Percentiles rank a stretch among this genome's conserved stretches.
These are phyloP conservation scores for Sporothrix protearum DNA, from an alignment of 2,329 filamentous ascomycete genomes.

Conservation along the genomic window DNA sequence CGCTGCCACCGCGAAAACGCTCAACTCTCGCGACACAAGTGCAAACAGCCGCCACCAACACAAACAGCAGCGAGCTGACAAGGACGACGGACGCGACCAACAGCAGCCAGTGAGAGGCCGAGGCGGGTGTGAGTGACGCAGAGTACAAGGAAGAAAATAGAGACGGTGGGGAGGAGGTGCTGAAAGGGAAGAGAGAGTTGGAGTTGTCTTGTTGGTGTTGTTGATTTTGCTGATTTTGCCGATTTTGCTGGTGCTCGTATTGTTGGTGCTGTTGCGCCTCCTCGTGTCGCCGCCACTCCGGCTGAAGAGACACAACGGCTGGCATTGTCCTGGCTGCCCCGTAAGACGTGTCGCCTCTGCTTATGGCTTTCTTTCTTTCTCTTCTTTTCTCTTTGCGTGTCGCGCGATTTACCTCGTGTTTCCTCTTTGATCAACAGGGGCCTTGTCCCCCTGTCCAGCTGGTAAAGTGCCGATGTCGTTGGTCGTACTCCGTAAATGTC, in stretches of 20 bases:
- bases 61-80: slow-evolving; percentile 13
- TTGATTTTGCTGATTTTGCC: not conserved
- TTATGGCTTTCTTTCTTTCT: not conserved
- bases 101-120: slow-evolving; percentile 16
- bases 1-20: not conserved
- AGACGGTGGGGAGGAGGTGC: not conserved
- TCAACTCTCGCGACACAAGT: not conserved
- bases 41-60: not conserved
- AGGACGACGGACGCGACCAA: not conserved
- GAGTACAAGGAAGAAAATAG: too few relatives aligned
- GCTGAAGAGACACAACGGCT: slow-evolving; percentile 10
- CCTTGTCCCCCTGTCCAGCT: slow-evolving; percentile 7
- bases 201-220: too few relatives aligned
- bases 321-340: slow-evolving; percentile 10
- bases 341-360: not conserved
- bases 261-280: not conserved
- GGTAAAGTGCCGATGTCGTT: not conserved
- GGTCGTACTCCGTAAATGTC: not conserved
- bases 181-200: not conserved
- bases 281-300: not conserved
- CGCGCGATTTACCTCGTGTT: not conserved
- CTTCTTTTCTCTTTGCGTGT: not conserved
- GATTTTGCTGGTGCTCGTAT: not conserved
- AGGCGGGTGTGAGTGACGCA: not conserved
- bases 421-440: not conserved